Conservation (phyloP, 2,329 filamentous ascomycete species). For the Hortaea werneckii region DNA sequence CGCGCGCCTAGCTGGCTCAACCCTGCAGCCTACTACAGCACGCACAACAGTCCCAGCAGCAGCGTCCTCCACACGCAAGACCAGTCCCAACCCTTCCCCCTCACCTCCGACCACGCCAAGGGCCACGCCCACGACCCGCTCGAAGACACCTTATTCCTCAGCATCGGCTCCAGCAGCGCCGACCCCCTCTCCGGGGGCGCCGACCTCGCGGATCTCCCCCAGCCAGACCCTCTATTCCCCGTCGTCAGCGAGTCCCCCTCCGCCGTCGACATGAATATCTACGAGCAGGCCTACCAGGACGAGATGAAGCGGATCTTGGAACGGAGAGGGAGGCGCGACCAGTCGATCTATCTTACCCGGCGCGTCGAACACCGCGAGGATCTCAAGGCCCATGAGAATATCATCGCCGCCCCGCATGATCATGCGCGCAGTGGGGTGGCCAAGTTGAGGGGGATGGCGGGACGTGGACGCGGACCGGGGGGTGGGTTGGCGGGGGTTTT, state of each 20-base stretch:
- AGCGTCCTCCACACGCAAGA: slow-evolving; percentile 6
- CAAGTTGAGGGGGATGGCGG: neutral
- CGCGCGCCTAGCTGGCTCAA: neutral
- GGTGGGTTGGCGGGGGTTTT: slow-evolving; percentile 2
- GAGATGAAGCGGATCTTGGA: slow-evolving; percentile 64
- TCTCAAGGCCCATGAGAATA: slow-evolving; percentile 22
- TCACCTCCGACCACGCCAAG: slow-evolving; percentile 33
- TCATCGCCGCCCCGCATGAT: slow-evolving; percentile 9
- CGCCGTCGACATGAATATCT: slow-evolving; percentile 76
- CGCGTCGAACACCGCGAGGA: slow-evolving; percentile 37
- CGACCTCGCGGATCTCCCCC: no score
- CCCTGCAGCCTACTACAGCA: neutral
- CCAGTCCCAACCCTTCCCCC: slow-evolving; percentile 24
- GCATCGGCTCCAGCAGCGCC: slow-evolving; percentile 56
- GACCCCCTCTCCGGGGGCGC: neutral
- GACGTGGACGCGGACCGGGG: neutral
- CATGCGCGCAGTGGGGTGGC: neutral
- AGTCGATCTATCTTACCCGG: slow-evolving; percentile 47
- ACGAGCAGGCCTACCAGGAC: slow-evolving; percentile 75
- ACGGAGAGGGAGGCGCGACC: slow-evolving; percentile 24
- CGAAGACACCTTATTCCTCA: slow-evolving; percentile 59
- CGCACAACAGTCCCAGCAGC: neutral
- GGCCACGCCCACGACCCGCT: slow-evolving; percentile 55
- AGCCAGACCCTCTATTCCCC: neutral
- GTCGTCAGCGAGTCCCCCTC: slow-evolving; percentile 76